Base-by-base conservation (phyloP, 2,329 filamentous ascomycete genomes). In the Incumbomyces delicatus region DNA sequence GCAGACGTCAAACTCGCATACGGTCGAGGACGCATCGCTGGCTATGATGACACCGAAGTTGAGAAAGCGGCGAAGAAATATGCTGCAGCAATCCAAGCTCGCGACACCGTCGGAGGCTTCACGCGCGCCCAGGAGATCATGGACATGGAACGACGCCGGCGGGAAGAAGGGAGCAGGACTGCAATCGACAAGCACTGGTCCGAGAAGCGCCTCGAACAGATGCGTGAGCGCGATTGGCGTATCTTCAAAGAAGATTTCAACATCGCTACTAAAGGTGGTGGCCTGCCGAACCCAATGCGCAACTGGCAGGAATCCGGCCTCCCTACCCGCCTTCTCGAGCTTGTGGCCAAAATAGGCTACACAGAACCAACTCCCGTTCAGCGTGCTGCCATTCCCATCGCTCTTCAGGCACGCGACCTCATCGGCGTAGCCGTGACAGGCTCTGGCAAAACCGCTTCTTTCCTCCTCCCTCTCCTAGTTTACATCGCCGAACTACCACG, bases 181-280 rank as follows among this genome's bases (percentile, higher is more conserved):
- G 83, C 82, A 30, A 74, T 94, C 47, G 89, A 94, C 58, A 89
- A 89, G 65, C 88, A 95, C 66, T 98, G 92, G 92, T 88, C 85
- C 46, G 87, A 95, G 62, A 98, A 98, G 78, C 77, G 76, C 52
- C 71, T 96, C 52, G 80, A 85, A 12, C 86, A 95, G 59, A 98
- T 98, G 92, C 85, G 87, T 52, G 89, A 96, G 68, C 77, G 92
- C 63, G 92, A 98, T 66, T 98, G 92, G 92, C 86, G 92, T 62
- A 96, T 98, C 58, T 95, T 98, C 80, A 98, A 96, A 68, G 92
- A 96, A 65, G 89, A 98, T 66, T 96, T 95, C 70, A 94, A 92
- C 58, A 98, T 98, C 62, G 76, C 83, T 34, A 95, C 88, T 7
- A 96, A 95, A 65, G 92, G 92, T 48, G 90, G 90, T 36, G 76